Conservation (phyloP, 768 basidiomycete species). For the Pleurotus eryngii region DNA sequence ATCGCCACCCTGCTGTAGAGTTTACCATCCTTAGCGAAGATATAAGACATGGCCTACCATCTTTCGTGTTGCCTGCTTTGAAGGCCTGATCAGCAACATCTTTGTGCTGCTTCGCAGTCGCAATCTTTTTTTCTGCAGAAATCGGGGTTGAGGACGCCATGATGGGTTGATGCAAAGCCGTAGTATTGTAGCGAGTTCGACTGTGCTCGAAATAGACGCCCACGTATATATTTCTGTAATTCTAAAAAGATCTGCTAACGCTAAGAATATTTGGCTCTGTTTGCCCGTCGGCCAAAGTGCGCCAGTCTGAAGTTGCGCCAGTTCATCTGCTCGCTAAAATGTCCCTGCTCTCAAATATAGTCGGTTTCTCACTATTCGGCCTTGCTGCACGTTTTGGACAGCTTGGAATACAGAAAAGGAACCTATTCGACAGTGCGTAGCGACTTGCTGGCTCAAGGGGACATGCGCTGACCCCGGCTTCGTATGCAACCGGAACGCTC, state of each 20-base stretch:
- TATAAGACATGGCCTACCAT: constrained; percentile 38
- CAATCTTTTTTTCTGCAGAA: constrained; percentile 44
- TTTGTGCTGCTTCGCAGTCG: constrained; percentile 64
- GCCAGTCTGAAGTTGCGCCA: neutral
- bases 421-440: constrained; percentile 75
- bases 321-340: constrained; percentile 29
- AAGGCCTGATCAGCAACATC: constrained; percentile 65
- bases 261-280: neutral
- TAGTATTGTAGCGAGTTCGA: constrained; percentile 15
- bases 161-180: constrained; percentile 16
- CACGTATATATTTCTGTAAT: too few species aligned
- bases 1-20: too few species aligned
- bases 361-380: constrained; percentile 81
- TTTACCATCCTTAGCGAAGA: neutral
- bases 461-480: neutral
- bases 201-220: constrained; percentile 2
- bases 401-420: constrained; percentile 79
- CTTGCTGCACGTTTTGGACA: constrained; percentile 83
- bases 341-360: constrained; percentile 63
- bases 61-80: constrained; percentile 58
- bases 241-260: too few species aligned
- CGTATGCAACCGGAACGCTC: neutral
- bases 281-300: neutral
- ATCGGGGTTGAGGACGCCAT: constrained; percentile 3
- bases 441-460: neutral